Evolutionary conservation across 2,329 filamentous ascomycete genomes (phyloP).

Genomic region (Colletotrichum zoysiae): DNA sequence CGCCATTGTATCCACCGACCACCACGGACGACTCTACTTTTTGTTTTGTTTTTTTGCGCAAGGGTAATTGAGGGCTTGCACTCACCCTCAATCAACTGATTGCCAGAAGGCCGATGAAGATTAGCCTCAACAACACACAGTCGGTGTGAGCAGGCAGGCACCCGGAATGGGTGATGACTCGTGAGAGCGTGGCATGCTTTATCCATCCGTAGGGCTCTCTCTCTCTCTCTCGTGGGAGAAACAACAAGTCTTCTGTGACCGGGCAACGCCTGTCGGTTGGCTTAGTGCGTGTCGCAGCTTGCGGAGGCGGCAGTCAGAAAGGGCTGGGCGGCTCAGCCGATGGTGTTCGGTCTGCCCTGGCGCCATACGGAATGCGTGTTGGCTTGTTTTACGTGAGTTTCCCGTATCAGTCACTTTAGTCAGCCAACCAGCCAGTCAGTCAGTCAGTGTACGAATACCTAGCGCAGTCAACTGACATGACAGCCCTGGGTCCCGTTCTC

Average conservation of each 20-base stretch:
- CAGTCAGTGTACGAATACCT: too few species aligned
- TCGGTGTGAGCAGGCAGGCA: neutral
- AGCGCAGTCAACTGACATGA: neutral
- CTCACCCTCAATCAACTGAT: neutral
- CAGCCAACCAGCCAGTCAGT: neutral
- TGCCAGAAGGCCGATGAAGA: neutral
- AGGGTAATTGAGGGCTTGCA: conserved; percentile 23
- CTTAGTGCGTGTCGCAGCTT: conserved; percentile 12
- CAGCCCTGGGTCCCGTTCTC: neutral
- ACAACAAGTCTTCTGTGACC: conserved; percentile 20
- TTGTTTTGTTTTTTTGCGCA: conserved; percentile 18
- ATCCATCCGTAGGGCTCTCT: neutral
- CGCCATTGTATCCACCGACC: conserved; percentile 33
- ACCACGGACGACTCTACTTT: conserved; percentile 23
- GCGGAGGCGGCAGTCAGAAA: neutral
- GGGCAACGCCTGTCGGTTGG: conserved; percentile 18
- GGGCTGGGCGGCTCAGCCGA: conserved; percentile 1
- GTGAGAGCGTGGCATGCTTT: neutral
- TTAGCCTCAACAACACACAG: conserved; percentile 8
- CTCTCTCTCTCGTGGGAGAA: neutral
- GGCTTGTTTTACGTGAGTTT: conserved; percentile 1
- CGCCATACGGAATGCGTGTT: neutral
- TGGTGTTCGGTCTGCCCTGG: neutral
- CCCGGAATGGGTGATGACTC: neutral
- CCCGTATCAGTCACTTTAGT: conserved; percentile 9